A percentile compares a stretch with the other conserved stretches of the same genome.
Conservation (phyloP, 1,284 basidiomycete genomes). For the Cryptococcus sp. region DNA sequence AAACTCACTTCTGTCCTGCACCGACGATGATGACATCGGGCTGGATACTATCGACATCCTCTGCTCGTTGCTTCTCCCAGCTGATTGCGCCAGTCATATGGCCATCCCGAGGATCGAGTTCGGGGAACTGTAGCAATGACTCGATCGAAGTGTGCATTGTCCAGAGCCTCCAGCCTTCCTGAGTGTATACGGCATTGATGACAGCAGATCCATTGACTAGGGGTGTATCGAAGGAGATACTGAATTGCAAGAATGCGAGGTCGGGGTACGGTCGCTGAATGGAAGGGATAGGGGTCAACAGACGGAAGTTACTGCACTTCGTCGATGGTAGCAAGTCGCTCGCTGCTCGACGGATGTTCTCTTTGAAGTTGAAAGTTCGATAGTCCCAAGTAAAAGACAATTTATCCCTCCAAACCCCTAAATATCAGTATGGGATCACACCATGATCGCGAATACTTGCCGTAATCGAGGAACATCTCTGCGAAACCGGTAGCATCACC, state of each 20-base stretch:
- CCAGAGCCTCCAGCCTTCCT: constrained; percentile 56
- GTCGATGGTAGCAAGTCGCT: constrained; percentile 19
- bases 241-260: constrained; percentile 56
- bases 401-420: constrained; percentile 27
- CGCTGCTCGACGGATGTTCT: constrained; percentile 42
- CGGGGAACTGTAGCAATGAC: constrained; percentile 51
- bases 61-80: constrained; percentile 17
- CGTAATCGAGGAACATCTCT: constrained; percentile 24
- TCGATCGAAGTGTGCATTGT: constrained; percentile 58
- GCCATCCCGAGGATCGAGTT: constrained; percentile 27
- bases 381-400: constrained; percentile 57
- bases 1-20: constrained; percentile 41
- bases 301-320: constrained; percentile 40
- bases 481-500: constrained; percentile 18
- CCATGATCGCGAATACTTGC: constrained; percentile 5
- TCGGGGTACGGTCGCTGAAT: constrained; percentile 55
- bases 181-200: constrained; percentile 52
- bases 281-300: constrained; percentile 43
- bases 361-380: constrained; percentile 56
- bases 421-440: neutral
- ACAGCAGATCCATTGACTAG: constrained; percentile 53
- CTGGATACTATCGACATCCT: constrained; percentile 41
- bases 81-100: constrained; percentile 19
- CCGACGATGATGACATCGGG: constrained; percentile 54
- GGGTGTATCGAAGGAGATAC: constrained; percentile 56